These are phyloP conservation scores for Picochlorum sp. DNA, from an alignment of 139 green algal species.

Conservation along the genomic window DNA sequence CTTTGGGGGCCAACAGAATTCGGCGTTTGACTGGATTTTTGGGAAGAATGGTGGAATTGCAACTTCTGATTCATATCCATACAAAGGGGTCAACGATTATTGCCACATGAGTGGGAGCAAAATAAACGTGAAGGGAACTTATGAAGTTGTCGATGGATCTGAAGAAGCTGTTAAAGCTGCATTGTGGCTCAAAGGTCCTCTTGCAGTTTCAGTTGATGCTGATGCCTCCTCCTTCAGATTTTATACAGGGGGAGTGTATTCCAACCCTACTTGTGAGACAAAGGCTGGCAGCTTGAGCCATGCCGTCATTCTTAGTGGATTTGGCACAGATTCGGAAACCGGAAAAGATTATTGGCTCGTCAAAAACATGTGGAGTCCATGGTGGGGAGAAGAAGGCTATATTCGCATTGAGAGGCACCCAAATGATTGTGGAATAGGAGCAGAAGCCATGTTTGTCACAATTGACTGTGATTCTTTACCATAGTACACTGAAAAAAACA, in stretches of 20 bases:
- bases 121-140: constrained; percentile 8
- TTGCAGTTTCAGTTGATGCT: constrained; percentile 38
- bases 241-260: constrained; percentile 29
- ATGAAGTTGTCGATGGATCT: constrained; percentile 27
- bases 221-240: constrained; percentile 17
- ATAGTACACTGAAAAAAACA: not conserved
- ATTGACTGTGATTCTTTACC: not conserved
- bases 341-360: constrained; percentile 39
- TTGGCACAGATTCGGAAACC: constrained; percentile 14
- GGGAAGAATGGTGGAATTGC: constrained; percentile 4
- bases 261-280: constrained; percentile 8
- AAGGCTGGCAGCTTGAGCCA: constrained; percentile 30
- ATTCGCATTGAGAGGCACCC: constrained; percentile 24
- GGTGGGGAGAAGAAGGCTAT: constrained; percentile 34
- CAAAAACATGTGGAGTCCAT: constrained; percentile 39
- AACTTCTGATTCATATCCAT: constrained; percentile 30
- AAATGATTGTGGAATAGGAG: constrained; percentile 37
- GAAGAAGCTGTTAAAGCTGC: constrained; percentile 34
- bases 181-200: constrained; percentile 27
- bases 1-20: constrained; percentile 24
- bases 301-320: constrained; percentile 42
- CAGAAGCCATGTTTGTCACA: constrained; percentile 31
- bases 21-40: constrained; percentile 29
- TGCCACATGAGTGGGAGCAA: constrained; percentile 11
- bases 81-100: constrained; percentile 34